Percentiles rank a stretch among this genome's conserved stretches.
Conservation (phyloP, 2,329 filamentous ascomycete genomes). For the Macrophomina tecta region DNA sequence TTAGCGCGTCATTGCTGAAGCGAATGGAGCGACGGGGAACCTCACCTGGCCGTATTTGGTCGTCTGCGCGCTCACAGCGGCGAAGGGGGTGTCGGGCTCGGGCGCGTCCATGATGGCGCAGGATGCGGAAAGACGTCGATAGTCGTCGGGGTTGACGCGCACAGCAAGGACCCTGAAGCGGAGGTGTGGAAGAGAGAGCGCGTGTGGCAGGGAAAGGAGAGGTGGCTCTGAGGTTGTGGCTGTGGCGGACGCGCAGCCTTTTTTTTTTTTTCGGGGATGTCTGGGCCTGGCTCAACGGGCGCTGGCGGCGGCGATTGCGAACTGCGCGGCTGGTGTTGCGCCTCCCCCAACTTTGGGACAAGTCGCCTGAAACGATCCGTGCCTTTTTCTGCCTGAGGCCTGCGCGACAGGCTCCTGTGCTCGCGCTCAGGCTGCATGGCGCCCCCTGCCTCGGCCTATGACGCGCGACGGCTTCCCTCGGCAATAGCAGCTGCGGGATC, state of each 20-base stretch:
- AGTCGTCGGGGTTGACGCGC: background rate
- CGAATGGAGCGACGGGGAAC: conserved; percentile 29
- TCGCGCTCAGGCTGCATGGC: background rate
- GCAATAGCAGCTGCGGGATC: conserved; percentile 1
- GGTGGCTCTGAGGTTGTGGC: background rate
- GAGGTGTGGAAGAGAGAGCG: background rate
- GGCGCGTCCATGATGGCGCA: conserved; percentile 74
- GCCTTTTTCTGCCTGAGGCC: conserved; percentile 34
- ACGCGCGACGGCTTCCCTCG: conserved; percentile 19
- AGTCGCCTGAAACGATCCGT: conserved; percentile 36
- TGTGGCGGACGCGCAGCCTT: conserved; percentile 14
- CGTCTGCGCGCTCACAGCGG: conserved; percentile 85
- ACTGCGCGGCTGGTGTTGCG: conserved; percentile 26
- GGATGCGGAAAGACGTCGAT: background rate
- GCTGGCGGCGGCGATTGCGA: conserved; percentile 21
- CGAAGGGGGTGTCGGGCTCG: conserved; percentile 92
- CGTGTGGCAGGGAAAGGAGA: background rate
- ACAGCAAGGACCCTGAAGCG: background rate
- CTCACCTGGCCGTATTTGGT: conserved; percentile 74
- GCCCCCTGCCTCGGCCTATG: conserved; percentile 1
- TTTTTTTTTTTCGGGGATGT: conserved; percentile 13
- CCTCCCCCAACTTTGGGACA: conserved; percentile 25
- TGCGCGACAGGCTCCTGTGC: conserved; percentile 16
- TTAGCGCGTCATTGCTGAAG: background rate
- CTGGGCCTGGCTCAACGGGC: conserved; percentile 19